Evolutionary conservation across 2,329 filamentous ascomycete genomes (phyloP), one percentile per base, ranked within the genome.

Genomic region (Xylaria sp.): DNA sequence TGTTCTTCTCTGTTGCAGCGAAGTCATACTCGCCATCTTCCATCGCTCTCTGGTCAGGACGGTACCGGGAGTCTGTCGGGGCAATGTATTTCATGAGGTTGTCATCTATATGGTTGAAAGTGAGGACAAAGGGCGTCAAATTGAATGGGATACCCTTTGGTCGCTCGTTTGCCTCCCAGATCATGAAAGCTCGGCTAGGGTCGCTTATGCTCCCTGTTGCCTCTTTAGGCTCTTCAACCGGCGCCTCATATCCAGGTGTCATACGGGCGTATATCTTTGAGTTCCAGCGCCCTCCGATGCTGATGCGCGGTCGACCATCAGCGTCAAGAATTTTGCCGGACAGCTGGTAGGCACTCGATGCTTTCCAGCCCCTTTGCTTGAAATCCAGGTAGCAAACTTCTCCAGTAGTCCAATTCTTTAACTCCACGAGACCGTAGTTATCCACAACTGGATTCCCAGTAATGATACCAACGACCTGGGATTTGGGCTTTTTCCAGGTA

Each of bases 401-500:
- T 63, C 96, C 95, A 0, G 95, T 99, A 0, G 91, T 97, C 91
- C 92, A 95, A 82, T 99, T 99, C 84, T 94, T 97, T 80, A 99
- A 91, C 79, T 98, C 94, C 93, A 99, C 98, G 0, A 91, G 86
- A 0, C 96, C 96, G 79, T 98, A 98, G 80, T 99, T 98, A 82
- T 99, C 96, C n/a, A 99, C 93, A 0, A 92, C 93, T 0, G 96
- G 96, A 75, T 93, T 97, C 57, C 96, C 96, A 0, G 95, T 98
- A 76, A 99, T 98, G 80, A 99, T 99, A 67, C 96, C 96, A 68
- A 98, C 91, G n/a, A 99, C 96, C 1, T 94, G 97, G 0, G 94
- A 96, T 0, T 94, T 98, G 21, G 98, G 94, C 83, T 99, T 99
- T 82, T 98, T 98, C 96, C 96, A 99, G 0, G 95, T 98, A 81